Percentiles rank a stretch among this genome's conserved stretches.
Evolutionary conservation across 2,329 filamentous ascomycete species (phyloP).

Genomic region (Grosmannia serpens): DNA sequence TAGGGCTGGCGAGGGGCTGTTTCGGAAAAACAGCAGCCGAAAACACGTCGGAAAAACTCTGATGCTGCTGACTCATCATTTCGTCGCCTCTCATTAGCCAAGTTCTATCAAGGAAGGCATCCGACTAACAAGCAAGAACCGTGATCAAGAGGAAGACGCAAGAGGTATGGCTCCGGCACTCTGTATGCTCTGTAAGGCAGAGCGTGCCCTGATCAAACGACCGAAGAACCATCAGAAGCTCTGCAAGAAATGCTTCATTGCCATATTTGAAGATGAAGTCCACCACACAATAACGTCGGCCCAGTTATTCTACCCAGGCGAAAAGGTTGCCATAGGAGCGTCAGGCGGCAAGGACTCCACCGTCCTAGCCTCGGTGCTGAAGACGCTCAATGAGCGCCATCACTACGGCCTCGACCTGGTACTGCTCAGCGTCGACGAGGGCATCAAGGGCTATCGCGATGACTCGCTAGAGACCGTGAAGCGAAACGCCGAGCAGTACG

Average conservation of each 20-base stretch:
- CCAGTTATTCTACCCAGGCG: slow-evolving; percentile 70
- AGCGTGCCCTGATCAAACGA: slow-evolving; percentile 78
- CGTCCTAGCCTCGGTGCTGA: slow-evolving; percentile 85
- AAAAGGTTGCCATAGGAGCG: slow-evolving; percentile 85
- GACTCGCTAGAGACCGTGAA: slow-evolving; percentile 95
- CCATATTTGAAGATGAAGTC: slow-evolving; percentile 82
- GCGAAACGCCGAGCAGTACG: slow-evolving; percentile 81
- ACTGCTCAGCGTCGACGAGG: slow-evolving; percentile 87
- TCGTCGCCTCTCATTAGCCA: neutral
- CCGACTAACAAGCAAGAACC: neutral
- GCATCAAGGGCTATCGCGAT: slow-evolving; percentile 93
- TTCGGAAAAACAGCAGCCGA: slow-evolving; percentile 5
- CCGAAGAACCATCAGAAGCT: slow-evolving; percentile 93
- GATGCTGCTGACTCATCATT: neutral
- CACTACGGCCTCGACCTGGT: slow-evolving; percentile 77
- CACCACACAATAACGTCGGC: slow-evolving; percentile 83
- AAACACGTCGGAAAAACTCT: slow-evolving; percentile 2
- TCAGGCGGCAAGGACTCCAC: slow-evolving; percentile 97
- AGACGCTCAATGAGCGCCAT: slow-evolving; percentile 85
- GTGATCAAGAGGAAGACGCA: neutral
- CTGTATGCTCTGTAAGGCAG: slow-evolving; percentile 65
- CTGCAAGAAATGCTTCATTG: slow-evolving; percentile 79
- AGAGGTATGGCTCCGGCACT: slow-evolving; percentile 60
- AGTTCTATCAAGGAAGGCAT: neutral
- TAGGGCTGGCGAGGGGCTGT: slow-evolving; percentile 14